Evolutionary conservation across 2,329 filamentous ascomycete species (phyloP).

Genomic region (Septoria petroselini): DNA sequence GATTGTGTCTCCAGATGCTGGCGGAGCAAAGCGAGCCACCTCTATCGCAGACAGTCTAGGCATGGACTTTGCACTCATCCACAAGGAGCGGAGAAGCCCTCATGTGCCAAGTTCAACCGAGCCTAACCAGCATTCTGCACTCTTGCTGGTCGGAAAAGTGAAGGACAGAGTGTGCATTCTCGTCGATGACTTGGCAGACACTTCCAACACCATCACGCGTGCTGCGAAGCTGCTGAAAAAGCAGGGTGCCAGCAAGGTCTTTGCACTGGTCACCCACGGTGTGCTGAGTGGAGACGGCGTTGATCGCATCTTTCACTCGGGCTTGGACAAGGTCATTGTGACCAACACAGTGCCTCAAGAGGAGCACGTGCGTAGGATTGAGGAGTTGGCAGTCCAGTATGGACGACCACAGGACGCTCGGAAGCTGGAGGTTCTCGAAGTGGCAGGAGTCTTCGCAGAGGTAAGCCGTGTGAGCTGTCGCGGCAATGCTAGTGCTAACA

Average conservation of each 20-base stretch:
- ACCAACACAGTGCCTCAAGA: constrained; percentile 93
- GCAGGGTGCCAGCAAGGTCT: constrained; percentile 82
- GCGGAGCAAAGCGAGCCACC: constrained; percentile 92
- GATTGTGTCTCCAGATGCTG: constrained; percentile 93
- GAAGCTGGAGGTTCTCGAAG: constrained; percentile 88
- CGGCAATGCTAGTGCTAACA: constrained; percentile 10
- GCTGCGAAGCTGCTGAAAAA: constrained; percentile 96
- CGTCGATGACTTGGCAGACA: constrained; percentile 92
- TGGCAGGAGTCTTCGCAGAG: constrained; percentile 86
- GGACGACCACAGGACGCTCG: constrained; percentile 55
- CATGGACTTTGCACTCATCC: constrained; percentile 95
- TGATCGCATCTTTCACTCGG: constrained; percentile 86
- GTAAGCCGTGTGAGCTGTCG: constrained; percentile 41
- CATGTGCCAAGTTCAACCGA: constrained; percentile 12
- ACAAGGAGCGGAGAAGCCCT: constrained; percentile 92
- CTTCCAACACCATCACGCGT: constrained; percentile 93
- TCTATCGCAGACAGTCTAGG: constrained; percentile 89
- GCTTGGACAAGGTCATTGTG: constrained; percentile 88
- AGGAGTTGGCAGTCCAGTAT: constrained; percentile 23
- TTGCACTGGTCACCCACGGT: constrained; percentile 89
- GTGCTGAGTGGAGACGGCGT: constrained; percentile 95
- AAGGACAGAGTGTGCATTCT: constrained; percentile 78
- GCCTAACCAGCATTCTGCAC: constrained; percentile 54
- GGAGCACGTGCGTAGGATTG: constrained; percentile 61
- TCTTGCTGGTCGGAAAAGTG: constrained; percentile 93